These are phyloP conservation scores for Cenchrus purpureus DNA, from an alignment of 176 grass and related monocot species.

Conservation along the genomic window DNA sequence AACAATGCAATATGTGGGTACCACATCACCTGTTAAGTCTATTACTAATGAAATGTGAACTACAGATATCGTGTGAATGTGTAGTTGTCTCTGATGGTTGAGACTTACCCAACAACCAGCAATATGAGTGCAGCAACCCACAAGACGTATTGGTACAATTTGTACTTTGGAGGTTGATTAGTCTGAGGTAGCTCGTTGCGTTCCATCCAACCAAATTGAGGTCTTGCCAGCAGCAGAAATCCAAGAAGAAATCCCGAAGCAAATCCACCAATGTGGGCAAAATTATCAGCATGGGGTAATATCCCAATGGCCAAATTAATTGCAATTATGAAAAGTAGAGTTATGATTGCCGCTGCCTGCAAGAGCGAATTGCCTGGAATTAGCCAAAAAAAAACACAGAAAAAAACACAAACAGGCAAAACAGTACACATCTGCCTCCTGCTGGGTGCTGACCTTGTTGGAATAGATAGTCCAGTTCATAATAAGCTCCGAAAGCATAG, in stretches of 20 bases:
- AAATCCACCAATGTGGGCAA: conserved; percentile 83
- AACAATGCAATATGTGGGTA: neutral
- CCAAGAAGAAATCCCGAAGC: conserved; percentile 79
- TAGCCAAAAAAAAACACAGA: neutral
- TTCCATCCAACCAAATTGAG: conserved; percentile 91
- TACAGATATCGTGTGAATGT: neutral
- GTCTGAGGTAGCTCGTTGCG: conserved; percentile 66
- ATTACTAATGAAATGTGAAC: neutral
- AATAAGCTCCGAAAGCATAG: conserved; percentile 95
- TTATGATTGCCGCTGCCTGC: conserved; percentile 74
- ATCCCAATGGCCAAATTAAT: conserved; percentile 88
- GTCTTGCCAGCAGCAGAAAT: conserved; percentile 76
- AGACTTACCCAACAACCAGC: conserved; percentile 70
- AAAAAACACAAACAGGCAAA: neutral
- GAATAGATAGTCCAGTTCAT: conserved; percentile 99
- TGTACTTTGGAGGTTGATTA: conserved; percentile 82
- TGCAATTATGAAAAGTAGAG: conserved; percentile 66
- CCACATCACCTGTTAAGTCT: neutral
- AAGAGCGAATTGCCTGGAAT: conserved; percentile 30
- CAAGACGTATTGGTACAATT: conserved; percentile 72
- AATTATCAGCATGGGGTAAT: conserved; percentile 86
- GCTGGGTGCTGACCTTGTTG: conserved; percentile 64
- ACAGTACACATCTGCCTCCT: conserved; percentile 1
- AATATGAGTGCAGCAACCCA: conserved; percentile 68
- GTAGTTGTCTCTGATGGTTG: neutral